These are phyloP conservation scores for Psophocarpus tetragonolobus DNA, from an alignment of 306 rosid species.

Conservation along the genomic window DNA sequence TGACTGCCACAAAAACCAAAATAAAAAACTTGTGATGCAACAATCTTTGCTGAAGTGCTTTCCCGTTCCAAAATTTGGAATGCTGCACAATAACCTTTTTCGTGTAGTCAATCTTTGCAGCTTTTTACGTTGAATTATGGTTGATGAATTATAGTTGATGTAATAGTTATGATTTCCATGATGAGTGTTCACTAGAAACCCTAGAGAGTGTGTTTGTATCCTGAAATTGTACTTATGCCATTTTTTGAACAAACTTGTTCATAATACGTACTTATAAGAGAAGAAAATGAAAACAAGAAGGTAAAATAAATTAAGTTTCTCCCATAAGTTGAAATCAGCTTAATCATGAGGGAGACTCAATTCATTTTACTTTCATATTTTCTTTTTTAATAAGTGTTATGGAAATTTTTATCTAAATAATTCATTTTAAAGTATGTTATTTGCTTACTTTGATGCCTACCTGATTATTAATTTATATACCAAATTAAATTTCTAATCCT, in stretches of 20 bases:
- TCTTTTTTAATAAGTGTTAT: neutral
- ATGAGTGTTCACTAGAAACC: too few relatives aligned
- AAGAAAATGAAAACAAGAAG: too few relatives aligned
- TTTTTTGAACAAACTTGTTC: too few relatives aligned
- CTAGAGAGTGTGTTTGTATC: neutral
- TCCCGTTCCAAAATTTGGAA: neutral
- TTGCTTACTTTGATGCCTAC: too few relatives aligned
- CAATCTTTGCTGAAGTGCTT: neutral
- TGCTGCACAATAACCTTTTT: neutral
- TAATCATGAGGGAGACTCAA: neutral
- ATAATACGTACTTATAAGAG: too few relatives aligned
- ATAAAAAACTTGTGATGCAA: neutral
- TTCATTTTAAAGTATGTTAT: too few relatives aligned
- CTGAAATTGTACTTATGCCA: too few relatives aligned
- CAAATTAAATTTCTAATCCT: too few relatives aligned
- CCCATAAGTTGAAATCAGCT: too few relatives aligned
- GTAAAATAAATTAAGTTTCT: too few relatives aligned
- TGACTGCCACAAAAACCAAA: neutral
- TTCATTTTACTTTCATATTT: neutral
- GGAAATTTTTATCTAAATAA: neutral
- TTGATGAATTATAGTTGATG: conserved; percentile 18
- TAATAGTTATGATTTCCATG: neutral
- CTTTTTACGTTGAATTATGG: conserved; percentile 5
- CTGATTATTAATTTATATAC: too few relatives aligned
- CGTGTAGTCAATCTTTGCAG: neutral